Evolutionary conservation across 768 basidiomycete genomes (phyloP), one percentile per base, ranked within the genome.

Genomic region (Amanita phalloides): DNA sequence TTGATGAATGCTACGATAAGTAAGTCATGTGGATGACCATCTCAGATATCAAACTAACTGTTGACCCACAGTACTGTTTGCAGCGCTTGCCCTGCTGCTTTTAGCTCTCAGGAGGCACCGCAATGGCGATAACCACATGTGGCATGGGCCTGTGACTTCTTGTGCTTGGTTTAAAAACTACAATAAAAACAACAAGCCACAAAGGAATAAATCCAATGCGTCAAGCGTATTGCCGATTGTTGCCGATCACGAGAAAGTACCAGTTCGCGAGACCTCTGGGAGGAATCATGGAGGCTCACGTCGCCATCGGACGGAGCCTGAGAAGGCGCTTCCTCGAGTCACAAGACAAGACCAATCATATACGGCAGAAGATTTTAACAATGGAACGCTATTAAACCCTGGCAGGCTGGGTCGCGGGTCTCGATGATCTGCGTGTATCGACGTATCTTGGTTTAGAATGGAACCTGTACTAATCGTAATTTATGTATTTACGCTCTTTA

Each of bases 1-100:
- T 66, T 90, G 51, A 79, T 91, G 64, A 90, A 90, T 59, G 79
- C 84, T 46, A 72, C 75, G 39, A 73, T 91, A 3, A 68, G 88
- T 84, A 65, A 53, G 83, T 71, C 30, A 23, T 49, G 36, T 14
- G 47, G 43, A 43, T 51, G 41, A 28, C 25, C 49, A 35, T 30
- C 46, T 51, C 23, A 46, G 48, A 47, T 43, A 44, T 47, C 51
- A 54, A 38, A 57, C 35, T 52, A 38, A 52, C 9, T 7, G 30
- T 43, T 39, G 45, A n/a, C 28, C 23, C 52, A 1, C 45, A 74
- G 73, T 74, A 43, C 56, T 73, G 45, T 58, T 70, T 41, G 66
- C 67, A 43, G 66, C 64, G 53, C 61, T 74, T 30, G 58, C 58
- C 26, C 61, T 75, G 13, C 63, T 71, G 42, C 62, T 69, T 56